phyloP scores from a whole-genome alignment of 2,329 filamentous ascomycete species.

The Diplocarpon mali region DNA sequence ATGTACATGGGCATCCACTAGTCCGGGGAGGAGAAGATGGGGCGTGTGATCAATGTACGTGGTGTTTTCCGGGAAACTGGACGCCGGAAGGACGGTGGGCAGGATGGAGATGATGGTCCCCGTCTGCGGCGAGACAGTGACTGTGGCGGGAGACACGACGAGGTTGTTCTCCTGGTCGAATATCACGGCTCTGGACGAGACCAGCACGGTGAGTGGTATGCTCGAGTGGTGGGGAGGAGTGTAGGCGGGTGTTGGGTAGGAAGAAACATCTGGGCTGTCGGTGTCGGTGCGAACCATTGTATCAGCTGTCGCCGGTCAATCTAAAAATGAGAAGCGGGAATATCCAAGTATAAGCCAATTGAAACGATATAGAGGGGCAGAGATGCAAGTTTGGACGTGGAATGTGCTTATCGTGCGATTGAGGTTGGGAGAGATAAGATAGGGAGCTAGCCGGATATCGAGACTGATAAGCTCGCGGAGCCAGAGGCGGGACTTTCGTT shows the following conservation, averaged over 20 bases:
- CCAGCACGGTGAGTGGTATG: conserved; percentile 59
- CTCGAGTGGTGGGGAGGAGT: conserved; percentile 23
- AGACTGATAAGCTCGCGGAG: conserved; percentile 7
- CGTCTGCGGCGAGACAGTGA: conserved; percentile 64
- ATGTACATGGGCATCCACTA: conserved; percentile 96
- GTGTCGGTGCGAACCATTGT: conserved; percentile 16
- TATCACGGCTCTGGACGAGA: conserved; percentile 74
- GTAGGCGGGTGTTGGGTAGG: conserved; percentile 23
- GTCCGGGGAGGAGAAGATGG: conserved; percentile 72
- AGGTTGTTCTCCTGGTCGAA: conserved; percentile 53
- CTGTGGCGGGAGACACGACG: conserved; percentile 66
- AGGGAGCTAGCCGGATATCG: conserved; percentile 8
- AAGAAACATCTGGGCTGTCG: conserved; percentile 5
- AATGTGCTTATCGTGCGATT: conserved; percentile 21
- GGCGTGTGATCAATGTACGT: conserved; percentile 78
- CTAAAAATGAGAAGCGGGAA: conserved; percentile 7
- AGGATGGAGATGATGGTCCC: conserved; percentile 78
- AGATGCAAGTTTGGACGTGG: conserved; percentile 1
- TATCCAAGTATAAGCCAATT: neutral
- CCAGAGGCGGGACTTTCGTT: conserved; percentile 1
- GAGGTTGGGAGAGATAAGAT: conserved; percentile 8
- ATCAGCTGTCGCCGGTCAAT: conserved; percentile 1
- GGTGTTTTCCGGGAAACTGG: conserved; percentile 60
- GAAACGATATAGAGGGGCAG: neutral
- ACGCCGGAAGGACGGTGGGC: conserved; percentile 60